These are phyloP conservation scores for Carpinus viminea DNA, from an alignment of 306 rosid species.

Conservation along the genomic window DNA sequence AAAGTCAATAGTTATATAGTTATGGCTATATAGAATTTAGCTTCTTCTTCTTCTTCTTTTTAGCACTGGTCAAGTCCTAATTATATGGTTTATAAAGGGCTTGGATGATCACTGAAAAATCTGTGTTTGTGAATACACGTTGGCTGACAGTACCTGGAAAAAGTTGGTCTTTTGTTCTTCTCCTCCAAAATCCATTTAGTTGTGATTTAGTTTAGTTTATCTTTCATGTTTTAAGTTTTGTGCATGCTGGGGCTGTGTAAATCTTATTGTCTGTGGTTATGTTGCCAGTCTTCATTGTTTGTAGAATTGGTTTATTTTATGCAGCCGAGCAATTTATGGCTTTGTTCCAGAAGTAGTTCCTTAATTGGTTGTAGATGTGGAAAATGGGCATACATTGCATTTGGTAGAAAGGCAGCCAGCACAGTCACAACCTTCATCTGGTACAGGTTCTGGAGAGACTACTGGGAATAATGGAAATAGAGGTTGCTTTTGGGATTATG, in stretches of 20 bases:
- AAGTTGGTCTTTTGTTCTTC: not conserved
- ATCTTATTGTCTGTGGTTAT: not conserved
- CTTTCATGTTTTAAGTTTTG: not conserved
- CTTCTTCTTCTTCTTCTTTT: too few species aligned
- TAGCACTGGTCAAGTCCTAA: not conserved
- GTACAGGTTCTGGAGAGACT: conserved; percentile 54
- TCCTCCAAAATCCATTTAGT: not conserved
- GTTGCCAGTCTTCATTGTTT: not conserved
- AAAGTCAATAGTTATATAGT: not conserved
- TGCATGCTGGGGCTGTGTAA: not conserved
- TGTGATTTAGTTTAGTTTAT: not conserved
- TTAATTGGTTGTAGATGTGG: conserved; percentile 73
- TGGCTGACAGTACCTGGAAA: not conserved
- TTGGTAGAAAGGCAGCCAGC: conserved; percentile 86
- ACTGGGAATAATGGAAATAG: conserved; percentile 39
- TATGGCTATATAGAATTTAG: too few species aligned
- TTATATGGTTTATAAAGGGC: not conserved
- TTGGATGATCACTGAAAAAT: not conserved
- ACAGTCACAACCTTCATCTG: conserved; percentile 60
- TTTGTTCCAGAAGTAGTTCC: conserved; percentile 37
- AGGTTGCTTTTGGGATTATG: conserved; percentile 35
- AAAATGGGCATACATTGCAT: conserved; percentile 95
- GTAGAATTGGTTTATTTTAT: not conserved
- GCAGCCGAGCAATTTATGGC: not conserved
- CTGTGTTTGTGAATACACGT: not conserved